These are phyloP conservation scores for Annulohypoxylon bovei DNA, from an alignment of 495 filamentous ascomycete genomes.

Conservation along the genomic window DNA sequence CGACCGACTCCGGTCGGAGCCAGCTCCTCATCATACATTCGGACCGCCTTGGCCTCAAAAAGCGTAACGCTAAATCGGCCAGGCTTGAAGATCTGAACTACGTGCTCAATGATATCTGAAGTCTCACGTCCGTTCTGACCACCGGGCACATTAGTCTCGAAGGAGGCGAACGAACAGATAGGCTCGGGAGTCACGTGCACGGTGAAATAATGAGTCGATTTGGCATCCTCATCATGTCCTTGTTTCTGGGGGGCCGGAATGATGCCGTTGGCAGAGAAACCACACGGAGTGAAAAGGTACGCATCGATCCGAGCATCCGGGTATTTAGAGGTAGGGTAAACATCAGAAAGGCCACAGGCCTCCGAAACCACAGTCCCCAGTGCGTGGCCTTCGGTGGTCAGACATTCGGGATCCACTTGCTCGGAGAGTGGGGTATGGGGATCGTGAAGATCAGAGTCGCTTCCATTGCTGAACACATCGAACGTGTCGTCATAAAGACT, in stretches of 20 bases:
- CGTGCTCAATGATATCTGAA: constrained; percentile 88
- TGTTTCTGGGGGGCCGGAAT: constrained; percentile 74
- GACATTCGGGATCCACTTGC: constrained; percentile 70
- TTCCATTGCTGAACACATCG: constrained; percentile 82
- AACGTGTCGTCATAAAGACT: constrained; percentile 62
- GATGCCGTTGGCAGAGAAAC: constrained; percentile 97
- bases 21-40: constrained; percentile 57
- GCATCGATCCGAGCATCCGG: constrained; percentile 95
- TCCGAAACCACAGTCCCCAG: constrained; percentile 94
- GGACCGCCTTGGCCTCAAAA: constrained; percentile 82
- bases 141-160: constrained; percentile 98
- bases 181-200: constrained; percentile 99
- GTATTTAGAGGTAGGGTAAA: constrained; percentile 87
- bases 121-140: constrained; percentile 88
- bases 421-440: constrained; percentile 66
- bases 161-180: constrained; percentile 97
- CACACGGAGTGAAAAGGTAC: constrained; percentile 96
- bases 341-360: constrained; percentile 84
- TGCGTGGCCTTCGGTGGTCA: constrained; percentile 92
- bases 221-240: constrained; percentile 61
- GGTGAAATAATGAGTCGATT: constrained; percentile 91
- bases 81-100: constrained; percentile 94
- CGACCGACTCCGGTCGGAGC: constrained; percentile 52
- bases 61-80: constrained; percentile 97
- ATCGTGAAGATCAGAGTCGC: constrained; percentile 69